A percentile compares a stretch with the other conserved stretches of the same genome.
These are phyloP conservation scores for Puccinia hordei DNA, from an alignment of 1,284 basidiomycete species.

Conservation along the genomic window DNA sequence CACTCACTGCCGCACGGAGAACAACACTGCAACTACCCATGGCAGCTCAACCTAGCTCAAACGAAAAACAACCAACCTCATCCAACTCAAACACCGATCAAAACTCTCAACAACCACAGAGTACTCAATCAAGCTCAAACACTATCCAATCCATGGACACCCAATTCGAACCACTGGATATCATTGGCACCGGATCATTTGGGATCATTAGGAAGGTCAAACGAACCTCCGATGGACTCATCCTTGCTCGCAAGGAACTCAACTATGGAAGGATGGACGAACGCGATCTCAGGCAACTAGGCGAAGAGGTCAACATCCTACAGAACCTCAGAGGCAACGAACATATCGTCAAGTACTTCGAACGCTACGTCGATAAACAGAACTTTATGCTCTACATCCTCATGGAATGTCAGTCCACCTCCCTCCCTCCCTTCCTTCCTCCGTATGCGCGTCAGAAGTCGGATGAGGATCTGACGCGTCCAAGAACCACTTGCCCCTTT, in stretches of 20 bases:
- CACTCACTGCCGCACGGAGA: slow-evolving; percentile 20
- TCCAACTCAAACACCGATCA: slow-evolving; percentile 12
- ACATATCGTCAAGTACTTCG: slow-evolving; percentile 91
- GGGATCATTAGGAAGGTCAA: slow-evolving; percentile 92
- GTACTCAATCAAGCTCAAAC: slow-evolving; percentile 10
- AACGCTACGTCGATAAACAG: slow-evolving; percentile 85
- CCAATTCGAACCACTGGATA: slow-evolving; percentile 80
- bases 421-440: slow-evolving; percentile 63
- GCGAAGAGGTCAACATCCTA: slow-evolving; percentile 97
- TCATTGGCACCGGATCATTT: slow-evolving; percentile 96
- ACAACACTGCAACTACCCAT: slow-evolving; percentile 18
- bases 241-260: slow-evolving; percentile 90
- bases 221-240: slow-evolving; percentile 78
- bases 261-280: slow-evolving; percentile 94
- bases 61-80: background rate
- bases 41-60: background rate
- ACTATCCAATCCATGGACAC: slow-evolving; percentile 59
- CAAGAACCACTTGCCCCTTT: too few relatives aligned
- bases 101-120: background rate
- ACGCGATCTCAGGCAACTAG: slow-evolving; percentile 87
- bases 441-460: slow-evolving; percentile 58
- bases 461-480: background rate
- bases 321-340: slow-evolving; percentile 84
- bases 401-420: slow-evolving; percentile 68
- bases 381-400: slow-evolving; percentile 88